phyloP scores from a whole-genome alignment of 2,329 filamentous ascomycete genomes.

The Nigrospora osmanthi region DNA sequence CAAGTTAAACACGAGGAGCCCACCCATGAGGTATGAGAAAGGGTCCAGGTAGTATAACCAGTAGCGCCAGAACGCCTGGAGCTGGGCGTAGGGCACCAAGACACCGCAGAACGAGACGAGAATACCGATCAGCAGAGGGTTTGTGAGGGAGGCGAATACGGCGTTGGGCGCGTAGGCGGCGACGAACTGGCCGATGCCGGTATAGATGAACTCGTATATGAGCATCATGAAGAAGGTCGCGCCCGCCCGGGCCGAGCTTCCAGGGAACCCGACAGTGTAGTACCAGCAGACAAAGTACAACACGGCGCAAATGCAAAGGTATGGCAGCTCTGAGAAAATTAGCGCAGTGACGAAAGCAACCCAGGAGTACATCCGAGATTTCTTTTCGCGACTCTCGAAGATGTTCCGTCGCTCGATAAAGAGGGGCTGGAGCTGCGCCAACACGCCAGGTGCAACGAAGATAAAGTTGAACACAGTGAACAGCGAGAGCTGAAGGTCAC shows the following conservation, averaged over 20 bases:
- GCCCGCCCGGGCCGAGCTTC: neutral
- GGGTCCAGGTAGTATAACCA: conserved; percentile 66
- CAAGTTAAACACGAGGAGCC: conserved; percentile 58
- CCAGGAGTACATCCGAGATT: conserved; percentile 71
- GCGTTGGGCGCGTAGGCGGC: conserved; percentile 68
- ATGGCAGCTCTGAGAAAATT: conserved; percentile 66
- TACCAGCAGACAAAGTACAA: conserved; percentile 66
- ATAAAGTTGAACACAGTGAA: conserved; percentile 64
- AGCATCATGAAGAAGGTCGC: conserved; percentile 75
- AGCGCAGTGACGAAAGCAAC: conserved; percentile 67
- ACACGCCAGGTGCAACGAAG: conserved; percentile 59
- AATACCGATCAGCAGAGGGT: conserved; percentile 35
- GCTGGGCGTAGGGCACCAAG: conserved; percentile 55
- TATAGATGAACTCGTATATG: conserved; percentile 70
- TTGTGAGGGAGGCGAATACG: conserved; percentile 63
- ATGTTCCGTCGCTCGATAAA: conserved; percentile 67
- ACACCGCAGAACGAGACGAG: conserved; percentile 72
- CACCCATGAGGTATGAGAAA: conserved; percentile 63
- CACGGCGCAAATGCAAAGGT: conserved; percentile 53
- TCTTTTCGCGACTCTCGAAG: conserved; percentile 67
- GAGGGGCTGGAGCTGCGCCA: conserved; percentile 67
- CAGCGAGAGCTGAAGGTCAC: conserved; percentile 69
- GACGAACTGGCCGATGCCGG: conserved; percentile 76
- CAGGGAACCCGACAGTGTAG: neutral
- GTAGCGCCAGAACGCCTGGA: conserved; percentile 66